Evolutionary conservation across 352 stramenopile genomes (phyloP).

Genomic region (Globisporangium mamillatum): DNA sequence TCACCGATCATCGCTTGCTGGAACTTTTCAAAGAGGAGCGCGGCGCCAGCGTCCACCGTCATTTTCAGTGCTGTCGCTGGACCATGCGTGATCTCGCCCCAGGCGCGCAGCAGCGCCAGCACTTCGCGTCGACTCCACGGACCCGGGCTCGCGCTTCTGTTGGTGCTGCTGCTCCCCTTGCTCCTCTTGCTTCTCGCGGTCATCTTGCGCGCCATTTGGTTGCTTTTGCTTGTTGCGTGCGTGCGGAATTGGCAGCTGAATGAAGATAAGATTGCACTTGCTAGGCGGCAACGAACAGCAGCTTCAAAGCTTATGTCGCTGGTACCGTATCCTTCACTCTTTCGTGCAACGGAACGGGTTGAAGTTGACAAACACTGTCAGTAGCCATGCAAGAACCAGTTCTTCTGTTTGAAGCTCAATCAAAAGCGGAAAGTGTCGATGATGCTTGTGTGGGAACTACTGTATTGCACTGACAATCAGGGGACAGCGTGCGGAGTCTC

Average conservation of each 20-base stretch:
- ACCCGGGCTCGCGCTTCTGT: background rate
- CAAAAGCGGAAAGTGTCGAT: background rate
- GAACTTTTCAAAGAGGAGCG: background rate
- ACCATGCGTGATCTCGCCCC: background rate
- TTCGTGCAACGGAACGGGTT: slow-evolving; percentile 2
- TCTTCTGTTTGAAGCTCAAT: background rate
- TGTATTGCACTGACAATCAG: too few relatives aligned
- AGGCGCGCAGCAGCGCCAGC: background rate
- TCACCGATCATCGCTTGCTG: background rate
- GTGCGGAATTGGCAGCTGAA: background rate
- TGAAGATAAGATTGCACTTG: background rate
- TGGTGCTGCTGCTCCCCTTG: background rate
- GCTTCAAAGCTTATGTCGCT: background rate
- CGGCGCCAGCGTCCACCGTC: background rate
- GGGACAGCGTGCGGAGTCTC: too few relatives aligned
- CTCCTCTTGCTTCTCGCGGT: background rate
- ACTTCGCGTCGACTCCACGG: background rate
- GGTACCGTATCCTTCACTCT: background rate
- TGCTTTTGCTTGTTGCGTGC: background rate
- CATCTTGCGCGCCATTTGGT: background rate
- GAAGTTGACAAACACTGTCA: slow-evolving; percentile 2
- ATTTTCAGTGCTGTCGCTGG: background rate
- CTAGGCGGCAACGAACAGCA: background rate
- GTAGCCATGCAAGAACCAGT: background rate
- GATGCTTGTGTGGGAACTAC: too few relatives aligned